A percentile compares a stretch with the other conserved stretches of the same genome.
Evolutionary conservation across 2,329 filamentous ascomycete species (phyloP).

Genomic region (Verticillium albo-atrum): DNA sequence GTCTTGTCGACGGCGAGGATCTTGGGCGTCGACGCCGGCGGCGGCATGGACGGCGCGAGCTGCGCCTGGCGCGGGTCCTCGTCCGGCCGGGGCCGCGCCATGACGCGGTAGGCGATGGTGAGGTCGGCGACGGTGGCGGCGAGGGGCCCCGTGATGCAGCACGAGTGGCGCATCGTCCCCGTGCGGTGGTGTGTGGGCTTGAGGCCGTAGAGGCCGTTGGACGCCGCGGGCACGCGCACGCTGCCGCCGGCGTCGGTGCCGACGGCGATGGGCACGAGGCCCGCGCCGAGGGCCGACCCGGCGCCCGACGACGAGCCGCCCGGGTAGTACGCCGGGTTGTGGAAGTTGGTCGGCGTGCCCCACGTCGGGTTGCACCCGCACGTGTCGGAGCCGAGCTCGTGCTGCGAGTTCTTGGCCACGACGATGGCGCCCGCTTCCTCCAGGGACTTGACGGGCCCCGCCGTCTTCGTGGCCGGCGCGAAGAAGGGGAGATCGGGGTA

Average conservation of each 20-base stretch:
- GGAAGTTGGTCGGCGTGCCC: constrained; percentile 74
- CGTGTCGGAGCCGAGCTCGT: constrained; percentile 75
- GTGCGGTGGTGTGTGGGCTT: constrained; percentile 74
- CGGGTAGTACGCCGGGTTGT: constrained; percentile 72
- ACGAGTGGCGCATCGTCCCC: constrained; percentile 46
- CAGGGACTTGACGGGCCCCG: constrained; percentile 68
- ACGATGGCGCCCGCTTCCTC: constrained; percentile 71
- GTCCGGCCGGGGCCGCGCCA: constrained; percentile 66
- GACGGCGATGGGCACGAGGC: constrained; percentile 69
- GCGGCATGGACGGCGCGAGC: constrained; percentile 56
- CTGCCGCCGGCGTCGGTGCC: constrained; percentile 75
- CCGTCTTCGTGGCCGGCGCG: constrained; percentile 49
- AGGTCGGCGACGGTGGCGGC: constrained; percentile 73
- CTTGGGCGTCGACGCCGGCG: constrained; percentile 36
- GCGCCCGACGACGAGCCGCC: constrained; percentile 78
- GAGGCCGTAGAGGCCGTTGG: constrained; percentile 77
- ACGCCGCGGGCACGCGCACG: constrained; percentile 67
- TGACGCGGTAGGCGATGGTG: constrained; percentile 74
- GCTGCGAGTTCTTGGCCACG: constrained; percentile 75
- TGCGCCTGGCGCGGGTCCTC: constrained; percentile 51
- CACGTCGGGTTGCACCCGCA: constrained; percentile 77
- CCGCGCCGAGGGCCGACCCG: constrained; percentile 64
- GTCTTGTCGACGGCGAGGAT: constrained; percentile 67
- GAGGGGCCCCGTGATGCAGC: constrained; percentile 68
- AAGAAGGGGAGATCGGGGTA: constrained; percentile 48